A percentile compares a stretch with the other conserved stretches of the same genome.
phyloP scores from a whole-genome alignment of 2,329 filamentous ascomycete species.

The Neopestalotiopsis rosae region DNA sequence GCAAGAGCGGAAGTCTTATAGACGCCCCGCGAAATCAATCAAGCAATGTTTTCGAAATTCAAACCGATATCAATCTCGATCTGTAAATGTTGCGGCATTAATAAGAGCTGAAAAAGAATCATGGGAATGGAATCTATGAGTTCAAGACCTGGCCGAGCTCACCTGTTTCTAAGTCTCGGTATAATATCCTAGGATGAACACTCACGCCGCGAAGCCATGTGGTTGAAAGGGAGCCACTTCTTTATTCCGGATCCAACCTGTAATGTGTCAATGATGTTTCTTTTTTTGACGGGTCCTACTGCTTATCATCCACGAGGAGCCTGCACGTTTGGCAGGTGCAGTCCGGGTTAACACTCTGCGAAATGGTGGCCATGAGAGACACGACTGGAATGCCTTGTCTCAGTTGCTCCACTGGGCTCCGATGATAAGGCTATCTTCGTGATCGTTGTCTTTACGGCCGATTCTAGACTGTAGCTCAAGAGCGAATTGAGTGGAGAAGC shows the following conservation, averaged over 20 bases:
- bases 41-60: neutral
- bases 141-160: neutral
- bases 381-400: conserved; percentile 4
- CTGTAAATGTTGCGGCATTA: neutral
- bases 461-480: neutral
- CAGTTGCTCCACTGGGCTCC: neutral
- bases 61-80: neutral
- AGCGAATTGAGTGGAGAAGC: too few relatives aligned
- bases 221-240: neutral
- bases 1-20: too few relatives aligned
- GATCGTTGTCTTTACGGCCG: conserved; percentile 1
- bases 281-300: neutral
- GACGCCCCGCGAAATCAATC: too few relatives aligned
- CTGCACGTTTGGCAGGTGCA: neutral
- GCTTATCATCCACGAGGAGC: neutral
- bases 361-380: neutral
- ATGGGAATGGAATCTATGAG: neutral
- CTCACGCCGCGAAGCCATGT: neutral
- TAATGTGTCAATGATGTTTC: neutral
- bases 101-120: too few relatives aligned
- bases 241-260: neutral
- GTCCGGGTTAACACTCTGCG: neutral
- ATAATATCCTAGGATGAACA: neutral
- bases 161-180: neutral
- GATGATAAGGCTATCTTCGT: neutral